These are phyloP conservation scores for Batkoa obscura DNA, from an alignment of 371 early-diverging fungal species.

Conservation along the genomic window DNA sequence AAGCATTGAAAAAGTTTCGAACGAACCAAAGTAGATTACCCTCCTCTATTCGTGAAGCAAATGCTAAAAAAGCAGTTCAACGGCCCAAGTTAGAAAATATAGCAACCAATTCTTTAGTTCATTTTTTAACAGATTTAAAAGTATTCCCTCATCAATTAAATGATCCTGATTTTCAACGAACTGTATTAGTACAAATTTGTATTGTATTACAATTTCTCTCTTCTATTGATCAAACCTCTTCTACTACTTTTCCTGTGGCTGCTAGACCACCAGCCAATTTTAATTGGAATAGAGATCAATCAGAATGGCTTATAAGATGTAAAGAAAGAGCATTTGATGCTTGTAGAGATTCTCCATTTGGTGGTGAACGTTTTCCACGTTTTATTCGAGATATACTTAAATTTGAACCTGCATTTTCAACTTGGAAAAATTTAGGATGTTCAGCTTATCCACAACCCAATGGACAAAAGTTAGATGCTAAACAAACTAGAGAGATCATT, in stretches of 20 bases:
- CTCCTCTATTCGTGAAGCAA: no score
- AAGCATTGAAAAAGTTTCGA: no score
- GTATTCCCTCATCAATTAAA: not conserved
- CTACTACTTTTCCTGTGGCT: not conserved
- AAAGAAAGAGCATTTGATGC: not conserved
- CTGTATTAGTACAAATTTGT: not conserved
- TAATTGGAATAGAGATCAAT: not conserved
- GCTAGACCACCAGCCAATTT: not conserved
- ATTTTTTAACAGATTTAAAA: not conserved
- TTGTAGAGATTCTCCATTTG: not conserved
- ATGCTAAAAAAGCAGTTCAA: no score
- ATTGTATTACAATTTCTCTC: not conserved
- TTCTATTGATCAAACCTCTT: not conserved
- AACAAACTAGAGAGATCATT: not conserved
- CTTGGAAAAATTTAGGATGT: not conserved
- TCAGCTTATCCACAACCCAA: not conserved
- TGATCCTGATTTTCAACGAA: not conserved
- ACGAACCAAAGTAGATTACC: no score
- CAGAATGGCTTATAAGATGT: not conserved
- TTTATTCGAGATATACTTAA: not conserved
- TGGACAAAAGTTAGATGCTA: not conserved
- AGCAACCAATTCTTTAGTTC: no score
- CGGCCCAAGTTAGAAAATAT: no score
- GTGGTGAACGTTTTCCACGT: not conserved
- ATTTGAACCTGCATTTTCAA: not conserved